These are phyloP conservation scores for Metschnikowia aberdeeniae DNA, from an alignment of 805 yeast species.

Conservation along the genomic window DNA sequence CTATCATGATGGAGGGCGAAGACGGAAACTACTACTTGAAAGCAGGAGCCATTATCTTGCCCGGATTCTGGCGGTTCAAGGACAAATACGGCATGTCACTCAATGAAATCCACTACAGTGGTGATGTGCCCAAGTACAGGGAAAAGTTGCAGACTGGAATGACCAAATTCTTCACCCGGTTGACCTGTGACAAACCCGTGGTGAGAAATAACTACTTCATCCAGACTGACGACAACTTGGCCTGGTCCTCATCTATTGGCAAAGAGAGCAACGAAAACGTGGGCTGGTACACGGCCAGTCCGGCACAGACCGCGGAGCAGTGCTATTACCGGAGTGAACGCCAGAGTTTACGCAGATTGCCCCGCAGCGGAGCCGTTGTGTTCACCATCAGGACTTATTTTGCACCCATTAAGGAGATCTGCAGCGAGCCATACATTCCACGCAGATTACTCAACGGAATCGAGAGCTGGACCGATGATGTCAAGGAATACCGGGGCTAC, in stretches of 20 bases:
- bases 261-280: slow-evolving; percentile 45
- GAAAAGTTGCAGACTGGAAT: slow-evolving; percentile 56
- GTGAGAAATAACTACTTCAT: slow-evolving; percentile 63
- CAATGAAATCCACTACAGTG: slow-evolving; percentile 56
- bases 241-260: slow-evolving; percentile 65
- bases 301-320: slow-evolving; percentile 44
- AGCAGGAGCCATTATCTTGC: slow-evolving; percentile 60
- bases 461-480: slow-evolving; percentile 57
- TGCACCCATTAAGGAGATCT: slow-evolving; percentile 49
- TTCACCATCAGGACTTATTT: slow-evolving; percentile 66
- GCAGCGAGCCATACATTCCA: slow-evolving; percentile 59
- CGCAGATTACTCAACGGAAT: slow-evolving; percentile 57
- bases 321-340: slow-evolving; percentile 61
- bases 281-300: slow-evolving; percentile 62
- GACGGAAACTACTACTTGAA: slow-evolving; percentile 55
- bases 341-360: slow-evolving; percentile 59
- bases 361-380: slow-evolving; percentile 51
- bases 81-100: slow-evolving; percentile 58
- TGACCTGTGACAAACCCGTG: slow-evolving; percentile 58
- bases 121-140: slow-evolving; percentile 64
- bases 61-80: slow-evolving; percentile 66
- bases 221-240: slow-evolving; percentile 59
- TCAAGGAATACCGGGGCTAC: slow-evolving; percentile 57
- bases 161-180: slow-evolving; percentile 60
- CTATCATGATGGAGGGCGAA: slow-evolving; percentile 57